Evolutionary conservation across 164 flowering plant species (phyloP), one percentile per base, ranked within the genome.

Genomic region (Sedum album): DNA sequence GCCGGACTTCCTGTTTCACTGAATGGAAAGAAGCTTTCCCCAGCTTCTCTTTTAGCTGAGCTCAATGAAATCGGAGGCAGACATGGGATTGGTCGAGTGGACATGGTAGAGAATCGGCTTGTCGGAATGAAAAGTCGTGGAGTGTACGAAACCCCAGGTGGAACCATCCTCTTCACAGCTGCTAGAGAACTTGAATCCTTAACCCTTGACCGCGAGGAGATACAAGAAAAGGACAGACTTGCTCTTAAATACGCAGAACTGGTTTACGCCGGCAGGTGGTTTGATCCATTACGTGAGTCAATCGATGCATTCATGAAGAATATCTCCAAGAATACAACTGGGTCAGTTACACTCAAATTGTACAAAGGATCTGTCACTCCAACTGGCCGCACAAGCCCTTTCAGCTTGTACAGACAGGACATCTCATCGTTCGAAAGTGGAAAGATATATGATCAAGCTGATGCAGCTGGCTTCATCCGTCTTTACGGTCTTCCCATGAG

Each of bases 121-220:
- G 98, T 93, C 36, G 98, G 98, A 10, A 93, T 93, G 97, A 93
- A 93, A 73, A 91, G 96, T 73, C 96, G 98, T 23, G 97, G 98
- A 17, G 95, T 93, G 10, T 93, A 93, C 70, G 98, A 93, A 75
- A 93, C 98, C 60, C 98, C 97, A 0, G 98, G 98, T 14, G 98
- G 97, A 2, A 89, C 98, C 49, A 84, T 93, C 69, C 89, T 93
- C 26, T 89, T 81, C 73, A 21, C 86, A 4, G 97, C 97, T 26
- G 91, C 66, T 0, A 85, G 82, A 0, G 98, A 93, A 68, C 90
- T 91, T 0, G 97, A 93, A 78, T 83, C 97, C 38, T 73, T 94
- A 8, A 94, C 98, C 0, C 91, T 94, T 20, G 98, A 94, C 49
- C 82, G 98, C 11, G 97, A 94, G 68, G 79, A 93, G 1, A 82